Evolutionary conservation across 2,329 filamentous ascomycete genomes (phyloP), one percentile per base, ranked within the genome.

Genomic region (Colletotrichum liriopes): DNA sequence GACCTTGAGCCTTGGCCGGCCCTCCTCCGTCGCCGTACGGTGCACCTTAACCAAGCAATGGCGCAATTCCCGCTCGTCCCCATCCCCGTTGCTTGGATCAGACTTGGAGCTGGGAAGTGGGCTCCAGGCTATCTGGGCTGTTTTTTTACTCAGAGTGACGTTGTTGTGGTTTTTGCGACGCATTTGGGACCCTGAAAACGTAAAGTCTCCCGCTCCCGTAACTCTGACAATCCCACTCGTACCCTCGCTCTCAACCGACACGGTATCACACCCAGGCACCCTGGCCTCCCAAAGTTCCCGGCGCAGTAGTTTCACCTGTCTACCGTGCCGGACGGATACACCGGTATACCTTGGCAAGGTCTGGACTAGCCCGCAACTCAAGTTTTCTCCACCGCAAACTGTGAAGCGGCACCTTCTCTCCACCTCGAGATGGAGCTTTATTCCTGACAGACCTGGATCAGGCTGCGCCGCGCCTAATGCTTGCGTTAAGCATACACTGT

Each of bases 341-440:
- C 54, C 32, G 51, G 56, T 71, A 56, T 49, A 23, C 47, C 67
- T 67, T 56, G 68, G 64, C 64, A 52, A 58, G 64, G 68, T 43
- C 68, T 67, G 65, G 64, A 67, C 49, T 45, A 47, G 29, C 58
- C 68, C 37, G 45, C 45, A 64, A 47, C 37, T 23, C 52, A 49
- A 37, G 51, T 52, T 35, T 51, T 58, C 58, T 62, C 65, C 51
- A 63, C 65, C 35, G 32, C 23, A 56, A 56, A 56, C n/a, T 35
- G 49, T 35, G 55, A 66, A 60, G 39, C 29, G 23, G 39, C 37
- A 35, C 54, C 54, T 45, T 52, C 37, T 52, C 43, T 26, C 65
- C 65, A 60, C 67, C 55, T 20, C 41, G 29, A 29, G 14, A 71
- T 47, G 41, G 26, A 62, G 47, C 54, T 58, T 35, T 51, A 29